phyloP scores from a whole-genome alignment of 2,329 filamentous ascomycete genomes.

The Fusarium cyanostomum region DNA sequence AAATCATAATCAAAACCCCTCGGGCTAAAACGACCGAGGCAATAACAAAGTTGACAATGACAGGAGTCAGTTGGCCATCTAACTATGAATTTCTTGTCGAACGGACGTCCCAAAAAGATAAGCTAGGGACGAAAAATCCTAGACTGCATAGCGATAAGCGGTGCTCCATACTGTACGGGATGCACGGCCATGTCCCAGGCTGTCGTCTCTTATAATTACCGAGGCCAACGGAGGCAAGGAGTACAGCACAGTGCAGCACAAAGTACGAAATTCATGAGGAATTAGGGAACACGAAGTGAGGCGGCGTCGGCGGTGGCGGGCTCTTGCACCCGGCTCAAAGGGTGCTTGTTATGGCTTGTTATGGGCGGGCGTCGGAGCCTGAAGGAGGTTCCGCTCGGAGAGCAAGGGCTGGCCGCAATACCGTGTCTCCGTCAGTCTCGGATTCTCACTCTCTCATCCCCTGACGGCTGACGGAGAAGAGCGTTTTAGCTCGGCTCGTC shows the following conservation, averaged over 20 bases:
- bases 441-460: slow-evolving; percentile 6
- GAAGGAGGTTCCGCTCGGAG: not conserved
- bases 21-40: not conserved
- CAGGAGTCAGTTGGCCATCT: slow-evolving; percentile 1
- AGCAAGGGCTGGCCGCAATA: not conserved
- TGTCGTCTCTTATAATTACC: slow-evolving; percentile 19
- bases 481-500: slow-evolving; percentile 41
- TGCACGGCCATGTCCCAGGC: not conserved
- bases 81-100: slow-evolving; percentile 14
- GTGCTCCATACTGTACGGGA: slow-evolving; percentile 33
- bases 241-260: not conserved
- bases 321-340: slow-evolving; percentile 40
- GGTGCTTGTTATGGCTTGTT: slow-evolving; percentile 21
- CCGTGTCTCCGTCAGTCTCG: not conserved
- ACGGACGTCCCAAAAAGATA: slow-evolving; percentile 37
- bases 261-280: slow-evolving; percentile 2
- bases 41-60: slow-evolving; percentile 1
- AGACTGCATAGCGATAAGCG: slow-evolving; percentile 29
- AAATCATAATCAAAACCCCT: not conserved
- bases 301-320: slow-evolving; percentile 40
- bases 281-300: slow-evolving; percentile 34
- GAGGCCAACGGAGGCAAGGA: slow-evolving; percentile 25
- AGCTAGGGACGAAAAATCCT: slow-evolving; percentile 29
- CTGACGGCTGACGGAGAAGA: slow-evolving; percentile 29
- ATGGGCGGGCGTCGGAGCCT: slow-evolving; percentile 15